Base-by-base conservation (phyloP, 179 eudicot genomes). In the Actinidia arguta region DNA sequence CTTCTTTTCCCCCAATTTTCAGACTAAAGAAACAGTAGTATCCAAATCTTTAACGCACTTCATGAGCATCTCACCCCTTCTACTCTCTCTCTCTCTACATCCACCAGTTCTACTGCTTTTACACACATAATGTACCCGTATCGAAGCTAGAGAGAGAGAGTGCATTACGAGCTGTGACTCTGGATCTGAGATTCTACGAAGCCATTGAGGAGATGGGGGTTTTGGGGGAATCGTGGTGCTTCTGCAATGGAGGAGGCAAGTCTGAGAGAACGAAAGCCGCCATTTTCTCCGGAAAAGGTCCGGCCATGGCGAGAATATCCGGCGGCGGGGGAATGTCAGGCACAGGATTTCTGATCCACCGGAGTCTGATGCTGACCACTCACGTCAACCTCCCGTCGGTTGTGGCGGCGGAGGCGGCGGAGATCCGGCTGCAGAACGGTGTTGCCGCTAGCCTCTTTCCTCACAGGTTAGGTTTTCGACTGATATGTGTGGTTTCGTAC, bases 241-340 rank as follows among this genome's bases (percentile, higher is more conserved):
- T 95, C 85, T 96, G 99, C 91, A 90, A 88, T 80, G 98, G 98
- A 31, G 94, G 96, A 20, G 98, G 95, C 13, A 95, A 92, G 87
- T 92, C 98, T 14, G 98, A 93, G 88, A 92, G 89, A 22, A 89
- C 89, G 64, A 95, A 95, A 82, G 95, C 89, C 25, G 52, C 91
- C 62, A 91, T 96, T 55, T 95, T 87, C 80, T 74, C 93, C 59
- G 86, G 88, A 47, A 95, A 92, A 83, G 90, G 92, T 68, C 76
- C 93, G 22, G 89, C 98, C 27, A 92, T 92, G 93, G 98, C 88
- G 5, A 87, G 88, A 55, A 86, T 96, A 16, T 63, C 84, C 46
- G 85, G 81, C 61, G 81, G 72, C 5, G 94, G 80, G 47, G 88
- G 84, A 71, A 79, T 46, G 66, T 79, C 84, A 50, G 90, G 94